Percentiles rank a stretch among this genome's conserved stretches.
Conservation (phyloP, 192 early-diverging fungal genomes). For the Phlyctochytrium planicorne region DNA sequence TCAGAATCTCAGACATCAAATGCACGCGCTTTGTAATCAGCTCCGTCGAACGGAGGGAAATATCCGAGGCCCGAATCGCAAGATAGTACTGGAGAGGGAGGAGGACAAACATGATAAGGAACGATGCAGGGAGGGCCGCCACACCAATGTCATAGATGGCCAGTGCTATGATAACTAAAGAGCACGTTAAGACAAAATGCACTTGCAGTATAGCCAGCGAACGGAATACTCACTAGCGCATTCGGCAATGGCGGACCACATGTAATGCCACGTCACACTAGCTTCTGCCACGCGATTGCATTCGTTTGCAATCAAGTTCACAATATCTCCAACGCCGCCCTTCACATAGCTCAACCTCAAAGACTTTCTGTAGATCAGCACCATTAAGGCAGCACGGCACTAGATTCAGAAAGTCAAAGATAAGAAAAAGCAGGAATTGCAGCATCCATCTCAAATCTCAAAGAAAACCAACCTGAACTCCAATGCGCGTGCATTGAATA, state of each 20-base stretch:
- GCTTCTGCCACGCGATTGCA: conserved; percentile 72
- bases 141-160: conserved; percentile 48
- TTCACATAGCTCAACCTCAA: conserved; percentile 59
- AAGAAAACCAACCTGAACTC: conserved; percentile 32
- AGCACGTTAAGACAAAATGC: neutral
- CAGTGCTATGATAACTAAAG: conserved; percentile 51
- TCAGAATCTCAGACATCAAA: conserved; percentile 70
- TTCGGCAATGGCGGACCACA: conserved; percentile 71
- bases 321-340: conserved; percentile 68
- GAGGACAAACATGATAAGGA: conserved; percentile 42
- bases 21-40: conserved; percentile 70
- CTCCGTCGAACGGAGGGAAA: conserved; percentile 50
- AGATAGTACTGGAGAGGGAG: conserved; percentile 65
- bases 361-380: conserved; percentile 71
- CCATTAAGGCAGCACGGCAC: conserved; percentile 74
- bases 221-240: conserved; percentile 30
- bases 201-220: neutral
- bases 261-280: conserved; percentile 66
- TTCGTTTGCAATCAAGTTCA: conserved; percentile 72
- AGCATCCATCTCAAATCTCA: too few species aligned
- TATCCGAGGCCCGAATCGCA: conserved; percentile 46
- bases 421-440: neutral
- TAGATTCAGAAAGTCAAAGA: conserved; percentile 21
- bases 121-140: conserved; percentile 46
- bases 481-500: conserved; percentile 44